A percentile compares a stretch with the other conserved stretches of the same genome.
These are phyloP conservation scores for Aurifilum marmelostoma DNA, from an alignment of 2,329 filamentous ascomycete genomes.

Conservation along the genomic window DNA sequence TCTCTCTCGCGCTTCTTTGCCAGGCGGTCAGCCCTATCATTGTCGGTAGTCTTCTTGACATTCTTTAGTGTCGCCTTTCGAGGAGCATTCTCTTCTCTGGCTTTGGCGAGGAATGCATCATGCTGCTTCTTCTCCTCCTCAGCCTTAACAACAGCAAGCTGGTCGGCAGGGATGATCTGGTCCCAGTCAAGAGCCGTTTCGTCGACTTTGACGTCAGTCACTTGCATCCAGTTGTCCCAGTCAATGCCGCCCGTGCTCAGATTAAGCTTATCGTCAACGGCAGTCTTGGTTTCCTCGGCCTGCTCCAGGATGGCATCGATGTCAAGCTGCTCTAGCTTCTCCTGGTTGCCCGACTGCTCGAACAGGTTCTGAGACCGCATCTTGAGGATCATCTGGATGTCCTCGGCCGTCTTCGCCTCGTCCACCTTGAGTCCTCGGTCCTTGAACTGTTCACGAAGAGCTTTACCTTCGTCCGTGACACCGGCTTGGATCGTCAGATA, in stretches of 20 bases:
- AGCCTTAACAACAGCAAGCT: conserved; percentile 85
- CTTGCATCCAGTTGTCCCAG: conserved; percentile 95
- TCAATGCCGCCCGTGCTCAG: conserved; percentile 85
- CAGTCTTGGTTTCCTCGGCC: conserved; percentile 94
- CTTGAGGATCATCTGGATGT: conserved; percentile 95
- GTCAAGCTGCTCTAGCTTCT: conserved; percentile 94
- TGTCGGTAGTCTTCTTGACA: conserved; percentile 53
- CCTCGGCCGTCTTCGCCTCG: conserved; percentile 87
- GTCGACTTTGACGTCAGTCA: conserved; percentile 96
- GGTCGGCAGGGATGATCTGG: conserved; percentile 93
- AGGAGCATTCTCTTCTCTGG: conserved; percentile 84
- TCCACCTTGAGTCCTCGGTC: conserved; percentile 75
- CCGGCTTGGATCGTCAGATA: conserved; percentile 97
- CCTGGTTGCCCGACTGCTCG: conserved; percentile 94
- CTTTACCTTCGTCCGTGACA: conserved; percentile 92
- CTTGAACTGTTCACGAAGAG: conserved; percentile 72
- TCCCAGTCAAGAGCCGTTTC: conserved; percentile 85
- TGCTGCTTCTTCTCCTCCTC: conserved; percentile 86
- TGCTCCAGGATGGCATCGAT: conserved; percentile 97
- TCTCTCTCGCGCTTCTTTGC: conserved; percentile 69
- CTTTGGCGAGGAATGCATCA: conserved; percentile 78
- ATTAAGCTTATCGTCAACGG: conserved; percentile 88
- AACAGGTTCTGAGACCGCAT: conserved; percentile 99
- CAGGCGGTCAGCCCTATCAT: conserved; percentile 66
- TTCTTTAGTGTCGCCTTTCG: conserved; percentile 70